A percentile compares a stretch with the other conserved stretches of the same genome.
Conservation (phyloP, 1,284 basidiomycete species). For the Afroboletus lepidellus region DNA sequence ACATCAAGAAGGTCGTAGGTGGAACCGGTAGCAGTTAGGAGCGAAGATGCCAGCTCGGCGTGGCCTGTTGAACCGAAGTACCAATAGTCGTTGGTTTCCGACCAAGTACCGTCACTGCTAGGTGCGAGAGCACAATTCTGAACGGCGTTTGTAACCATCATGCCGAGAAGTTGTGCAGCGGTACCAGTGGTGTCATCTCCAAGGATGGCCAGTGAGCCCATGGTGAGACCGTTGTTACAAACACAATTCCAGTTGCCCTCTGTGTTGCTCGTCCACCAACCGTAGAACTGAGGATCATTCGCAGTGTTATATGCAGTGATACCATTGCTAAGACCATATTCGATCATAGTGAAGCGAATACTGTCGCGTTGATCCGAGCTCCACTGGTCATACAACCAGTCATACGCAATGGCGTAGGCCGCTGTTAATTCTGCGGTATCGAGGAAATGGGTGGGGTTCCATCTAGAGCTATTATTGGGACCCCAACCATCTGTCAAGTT, state of each 20-base stretch:
- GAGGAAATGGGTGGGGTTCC: conserved; percentile 92
- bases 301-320: conserved; percentile 47
- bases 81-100: conserved; percentile 96
- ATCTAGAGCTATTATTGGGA: conserved; percentile 53
- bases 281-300: conserved; percentile 38
- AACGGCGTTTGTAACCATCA: conserved; percentile 74
- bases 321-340: conserved; percentile 75
- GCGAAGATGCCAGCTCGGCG: conserved; percentile 87
- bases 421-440: conserved; percentile 89
- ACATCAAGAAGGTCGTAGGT: conserved; percentile 70
- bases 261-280: conserved; percentile 62
- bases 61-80: conserved; percentile 93
- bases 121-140: conserved; percentile 73
- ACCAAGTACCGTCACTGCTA: conserved; percentile 86
- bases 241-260: conserved; percentile 98
- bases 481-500: conserved; percentile 64
- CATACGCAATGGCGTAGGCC: conserved; percentile 91
- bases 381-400: conserved; percentile 93
- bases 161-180: conserved; percentile 65
- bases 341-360: conserved; percentile 77
- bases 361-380: conserved; percentile 65
- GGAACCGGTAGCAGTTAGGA: conserved; percentile 84
- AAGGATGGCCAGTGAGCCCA: conserved; percentile 89
- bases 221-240: conserved; percentile 87
- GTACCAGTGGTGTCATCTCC: conserved; percentile 79